Evolutionary conservation across 768 basidiomycete species (phyloP).

Genomic region (Gymnopilus junonius): DNA sequence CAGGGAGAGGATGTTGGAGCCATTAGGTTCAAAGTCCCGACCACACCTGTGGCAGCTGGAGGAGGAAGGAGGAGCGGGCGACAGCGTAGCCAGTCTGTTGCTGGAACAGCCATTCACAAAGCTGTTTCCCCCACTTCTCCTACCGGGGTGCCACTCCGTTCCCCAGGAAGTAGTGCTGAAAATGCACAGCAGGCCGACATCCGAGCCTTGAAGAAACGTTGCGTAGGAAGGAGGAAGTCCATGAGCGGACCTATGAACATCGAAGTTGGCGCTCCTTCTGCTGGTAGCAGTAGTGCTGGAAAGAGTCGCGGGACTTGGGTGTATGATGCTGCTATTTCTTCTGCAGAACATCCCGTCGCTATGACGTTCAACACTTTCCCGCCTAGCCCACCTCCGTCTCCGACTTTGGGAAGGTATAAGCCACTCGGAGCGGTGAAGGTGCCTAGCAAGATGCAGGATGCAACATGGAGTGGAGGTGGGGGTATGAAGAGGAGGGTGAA

Average conservation of each 20-base stretch:
- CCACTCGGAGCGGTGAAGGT: constrained; percentile 3
- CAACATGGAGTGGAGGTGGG: neutral
- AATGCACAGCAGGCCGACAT: constrained; percentile 11
- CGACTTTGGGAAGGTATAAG: constrained; percentile 7
- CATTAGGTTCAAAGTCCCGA: constrained; percentile 32
- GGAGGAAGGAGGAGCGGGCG: constrained; percentile 24
- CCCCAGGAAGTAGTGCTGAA: constrained; percentile 1
- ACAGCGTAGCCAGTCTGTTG: constrained; percentile 38
- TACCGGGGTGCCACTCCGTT: neutral
- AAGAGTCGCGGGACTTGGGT: constrained; percentile 45
- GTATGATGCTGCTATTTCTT: constrained; percentile 54
- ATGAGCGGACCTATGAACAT: constrained; percentile 32
- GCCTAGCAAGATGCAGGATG: neutral
- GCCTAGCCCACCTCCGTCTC: constrained; percentile 20
- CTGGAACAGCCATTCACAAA: neutral
- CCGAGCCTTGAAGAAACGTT: constrained; percentile 58
- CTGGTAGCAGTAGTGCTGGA: constrained; percentile 7
- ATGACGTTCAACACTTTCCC: constrained; percentile 17
- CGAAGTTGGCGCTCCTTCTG: neutral
- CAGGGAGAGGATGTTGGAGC: constrained; percentile 12
- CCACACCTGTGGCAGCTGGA: constrained; percentile 21
- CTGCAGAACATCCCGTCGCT: constrained; percentile 33
- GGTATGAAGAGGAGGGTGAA: constrained; percentile 21
- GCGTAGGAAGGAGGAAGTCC: constrained; percentile 44
- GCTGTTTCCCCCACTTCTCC: constrained; percentile 4